A percentile compares a stretch with the other conserved stretches of the same genome.
phyloP scores from a whole-genome alignment of 352 stramenopile genomes.

The Globisporangium orthogonon region DNA sequence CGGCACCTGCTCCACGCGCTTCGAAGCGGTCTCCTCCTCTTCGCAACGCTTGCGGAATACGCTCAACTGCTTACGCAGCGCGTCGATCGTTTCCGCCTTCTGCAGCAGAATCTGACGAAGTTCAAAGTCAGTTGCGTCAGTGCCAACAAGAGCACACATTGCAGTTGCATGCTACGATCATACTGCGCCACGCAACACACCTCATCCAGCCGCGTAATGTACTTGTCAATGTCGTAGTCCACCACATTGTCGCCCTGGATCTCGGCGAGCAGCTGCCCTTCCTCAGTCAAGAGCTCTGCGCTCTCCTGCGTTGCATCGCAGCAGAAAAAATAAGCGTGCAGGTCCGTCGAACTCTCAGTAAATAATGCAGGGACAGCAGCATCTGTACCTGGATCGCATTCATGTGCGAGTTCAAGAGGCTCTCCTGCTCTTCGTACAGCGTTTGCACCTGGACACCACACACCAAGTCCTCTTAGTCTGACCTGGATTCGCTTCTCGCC shows the following conservation, averaged over 20 bases:
- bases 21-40: constrained; percentile 75
- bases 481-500: not conserved
- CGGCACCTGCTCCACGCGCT: constrained; percentile 25
- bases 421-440: constrained; percentile 96
- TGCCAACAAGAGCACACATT: not conserved
- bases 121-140: not conserved
- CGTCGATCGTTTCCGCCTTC: constrained; percentile 88
- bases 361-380: not conserved
- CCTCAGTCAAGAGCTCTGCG: constrained; percentile 94
- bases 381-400: constrained; percentile 87
- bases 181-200: constrained; percentile 14
- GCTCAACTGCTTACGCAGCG: constrained; percentile 75
- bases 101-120: constrained; percentile 83
- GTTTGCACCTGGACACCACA: constrained; percentile 60
- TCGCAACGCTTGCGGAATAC: constrained; percentile 77
- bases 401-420: constrained; percentile 95
- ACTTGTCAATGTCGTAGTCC: constrained; percentile 95
- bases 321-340: too few relatives aligned
- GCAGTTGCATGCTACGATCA: not conserved
- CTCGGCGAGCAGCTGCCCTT: constrained; percentile 85
- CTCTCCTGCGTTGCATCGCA: constrained; percentile 77
- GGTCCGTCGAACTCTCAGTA: too few relatives aligned
- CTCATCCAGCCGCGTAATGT: constrained; percentile 88
- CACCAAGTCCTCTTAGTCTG: not conserved
- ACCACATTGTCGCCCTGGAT: constrained; percentile 84